Evolutionary conservation across 192 early-diverging fungal genomes (phyloP).

Genomic region (Backusella psychrophila): DNA sequence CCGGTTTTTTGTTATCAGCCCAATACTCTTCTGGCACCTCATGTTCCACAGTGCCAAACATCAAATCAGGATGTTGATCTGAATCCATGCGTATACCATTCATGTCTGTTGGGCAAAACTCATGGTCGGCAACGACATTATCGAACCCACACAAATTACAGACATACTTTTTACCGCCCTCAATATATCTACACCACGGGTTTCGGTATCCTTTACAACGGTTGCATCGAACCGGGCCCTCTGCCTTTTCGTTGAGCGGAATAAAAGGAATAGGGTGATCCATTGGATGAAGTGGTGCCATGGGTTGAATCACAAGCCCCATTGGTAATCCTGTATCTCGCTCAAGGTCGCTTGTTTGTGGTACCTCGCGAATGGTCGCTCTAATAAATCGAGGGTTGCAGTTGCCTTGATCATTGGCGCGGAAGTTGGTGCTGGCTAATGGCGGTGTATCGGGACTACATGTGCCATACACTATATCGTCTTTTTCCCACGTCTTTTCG

Average conservation of each 20-base stretch:
- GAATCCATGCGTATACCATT: slow-evolving; percentile 81
- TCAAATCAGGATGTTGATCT: slow-evolving; percentile 84
- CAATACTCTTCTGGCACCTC: slow-evolving; percentile 76
- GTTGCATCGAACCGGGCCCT: slow-evolving; percentile 85
- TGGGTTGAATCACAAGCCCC: slow-evolving; percentile 87
- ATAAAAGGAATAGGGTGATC: slow-evolving; percentile 82
- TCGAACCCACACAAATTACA: slow-evolving; percentile 93
- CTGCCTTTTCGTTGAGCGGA: slow-evolving; percentile 66
- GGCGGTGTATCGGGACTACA: slow-evolving; percentile 69
- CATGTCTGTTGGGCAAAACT: slow-evolving; percentile 96
- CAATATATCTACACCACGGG: slow-evolving; percentile 81
- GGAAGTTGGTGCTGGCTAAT: slow-evolving; percentile 76
- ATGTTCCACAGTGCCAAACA: slow-evolving; percentile 90
- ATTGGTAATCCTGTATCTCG: slow-evolving; percentile 80
- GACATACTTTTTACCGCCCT: slow-evolving; percentile 88
- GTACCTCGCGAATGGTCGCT: slow-evolving; percentile 85
- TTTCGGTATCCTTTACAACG: slow-evolving; percentile 96
- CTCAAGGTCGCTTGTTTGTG: slow-evolving; percentile 77
- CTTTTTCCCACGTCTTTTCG: slow-evolving; percentile 30
- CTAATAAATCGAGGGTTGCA: slow-evolving; percentile 90
- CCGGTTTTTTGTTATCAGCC: slow-evolving; percentile 50
- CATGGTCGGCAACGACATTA: slow-evolving; percentile 83
- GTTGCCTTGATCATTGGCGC: slow-evolving; percentile 89
- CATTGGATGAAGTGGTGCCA: slow-evolving; percentile 75
- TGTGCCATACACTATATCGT: slow-evolving; percentile 58